Percentiles rank a stretch among this genome's conserved stretches.
Evolutionary conservation across 2,329 filamentous ascomycete genomes (phyloP).

Genomic region (Neurospora crassa): DNA sequence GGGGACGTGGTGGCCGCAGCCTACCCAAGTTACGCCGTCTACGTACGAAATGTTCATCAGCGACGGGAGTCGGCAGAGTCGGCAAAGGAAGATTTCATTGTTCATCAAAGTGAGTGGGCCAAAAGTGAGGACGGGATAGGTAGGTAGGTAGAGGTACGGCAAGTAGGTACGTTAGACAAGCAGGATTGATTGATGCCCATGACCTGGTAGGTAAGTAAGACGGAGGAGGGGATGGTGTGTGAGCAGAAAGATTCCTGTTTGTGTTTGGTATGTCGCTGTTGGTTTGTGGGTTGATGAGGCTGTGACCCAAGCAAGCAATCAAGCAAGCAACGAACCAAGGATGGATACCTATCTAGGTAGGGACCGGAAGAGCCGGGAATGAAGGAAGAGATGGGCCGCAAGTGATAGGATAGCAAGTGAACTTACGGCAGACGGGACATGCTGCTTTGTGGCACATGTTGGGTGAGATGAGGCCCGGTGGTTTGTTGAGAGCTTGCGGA

Average conservation of each 20-base stretch:
- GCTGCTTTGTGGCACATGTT: neutral
- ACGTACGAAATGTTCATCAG: neutral
- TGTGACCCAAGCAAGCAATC: neutral
- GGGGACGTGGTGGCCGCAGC: conserved; percentile 14
- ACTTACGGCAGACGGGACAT: neutral
- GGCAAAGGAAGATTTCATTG: neutral
- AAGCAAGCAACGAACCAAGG: neutral
- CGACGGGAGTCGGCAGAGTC: neutral
- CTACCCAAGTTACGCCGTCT: conserved; percentile 10
- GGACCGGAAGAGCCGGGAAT: neutral
- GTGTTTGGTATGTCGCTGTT: neutral
- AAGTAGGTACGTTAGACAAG: neutral
- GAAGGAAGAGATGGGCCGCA: neutral
- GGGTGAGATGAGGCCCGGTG: neutral
- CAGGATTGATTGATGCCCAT: neutral
- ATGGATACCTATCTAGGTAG: neutral
- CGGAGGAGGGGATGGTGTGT: neutral
- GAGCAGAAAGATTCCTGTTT: neutral
- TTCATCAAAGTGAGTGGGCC: neutral
- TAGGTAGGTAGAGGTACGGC: neutral
- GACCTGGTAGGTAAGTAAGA: neutral
- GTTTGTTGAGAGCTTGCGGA: neutral
- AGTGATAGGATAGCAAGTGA: neutral
- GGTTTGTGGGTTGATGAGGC: neutral
- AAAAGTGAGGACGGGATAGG: neutral